Evolutionary conservation across 1,284 basidiomycete species (phyloP).

Genomic region (Leucoagaricus sp.): DNA sequence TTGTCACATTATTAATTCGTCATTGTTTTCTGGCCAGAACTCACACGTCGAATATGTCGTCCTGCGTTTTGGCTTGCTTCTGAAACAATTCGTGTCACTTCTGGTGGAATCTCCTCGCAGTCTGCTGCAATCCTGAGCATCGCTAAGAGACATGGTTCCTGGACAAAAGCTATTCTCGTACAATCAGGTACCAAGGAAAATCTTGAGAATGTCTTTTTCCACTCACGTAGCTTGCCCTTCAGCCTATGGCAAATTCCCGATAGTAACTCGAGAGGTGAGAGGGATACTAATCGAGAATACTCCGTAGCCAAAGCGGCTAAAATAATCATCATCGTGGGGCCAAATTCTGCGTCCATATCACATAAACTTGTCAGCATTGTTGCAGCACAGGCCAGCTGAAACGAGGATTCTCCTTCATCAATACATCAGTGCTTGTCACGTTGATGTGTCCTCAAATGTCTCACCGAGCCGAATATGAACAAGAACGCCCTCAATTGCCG

Average conservation of each 20-base stretch:
- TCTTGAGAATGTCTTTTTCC: not conserved
- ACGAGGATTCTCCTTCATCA: conserved; percentile 42
- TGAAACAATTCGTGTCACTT: conserved; percentile 43
- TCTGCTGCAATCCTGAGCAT: conserved; percentile 66
- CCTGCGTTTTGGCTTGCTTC: conserved; percentile 44
- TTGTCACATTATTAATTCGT: too few relatives aligned
- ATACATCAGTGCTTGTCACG: conserved; percentile 11
- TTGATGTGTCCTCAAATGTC: conserved; percentile 17
- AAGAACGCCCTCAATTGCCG: conserved; percentile 55
- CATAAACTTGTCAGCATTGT: conserved; percentile 50
- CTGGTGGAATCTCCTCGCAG: conserved; percentile 52
- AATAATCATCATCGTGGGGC: conserved; percentile 66
- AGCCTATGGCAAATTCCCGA: conserved; percentile 51
- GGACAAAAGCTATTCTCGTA: conserved; percentile 54
- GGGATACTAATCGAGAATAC: conserved; percentile 50
- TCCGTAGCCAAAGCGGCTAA: conserved; percentile 64
- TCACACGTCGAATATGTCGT: conserved; percentile 49
- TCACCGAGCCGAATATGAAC: conserved; percentile 49
- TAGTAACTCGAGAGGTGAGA: conserved; percentile 52
- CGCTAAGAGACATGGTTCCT: conserved; percentile 67
- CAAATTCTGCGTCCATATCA: conserved; percentile 40
- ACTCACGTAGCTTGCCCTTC: conserved; percentile 49
- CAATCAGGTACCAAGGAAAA: conserved; percentile 1
- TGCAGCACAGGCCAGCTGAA: conserved; percentile 51
- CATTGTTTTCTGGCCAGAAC: conserved; percentile 44